phyloP scores from a whole-genome alignment of 176 grass and related monocot species.

The Aegilops tauschii region DNA sequence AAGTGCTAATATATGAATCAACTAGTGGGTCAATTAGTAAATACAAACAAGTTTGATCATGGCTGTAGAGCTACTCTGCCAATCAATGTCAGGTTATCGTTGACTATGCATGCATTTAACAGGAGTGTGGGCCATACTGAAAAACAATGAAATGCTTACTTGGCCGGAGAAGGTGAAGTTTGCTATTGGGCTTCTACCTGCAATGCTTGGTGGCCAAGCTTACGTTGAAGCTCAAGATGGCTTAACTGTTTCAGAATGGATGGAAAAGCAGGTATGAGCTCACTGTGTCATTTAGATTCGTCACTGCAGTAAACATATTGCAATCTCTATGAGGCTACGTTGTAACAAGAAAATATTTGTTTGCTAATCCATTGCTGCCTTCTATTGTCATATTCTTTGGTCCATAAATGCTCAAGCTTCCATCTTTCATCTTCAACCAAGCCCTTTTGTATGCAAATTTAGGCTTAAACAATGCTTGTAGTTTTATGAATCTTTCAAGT shows the following conservation, averaged over 20 bases:
- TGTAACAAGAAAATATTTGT: background rate
- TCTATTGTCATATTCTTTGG: conserved; percentile 23
- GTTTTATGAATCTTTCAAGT: background rate
- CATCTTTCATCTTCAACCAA: conserved; percentile 12
- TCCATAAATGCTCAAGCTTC: conserved; percentile 6
- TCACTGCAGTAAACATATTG: background rate
- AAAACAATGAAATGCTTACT: conserved; percentile 97
- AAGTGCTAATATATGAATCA: conserved; percentile 1
- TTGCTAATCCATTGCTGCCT: background rate
- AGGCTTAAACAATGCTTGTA: conserved; percentile 19
- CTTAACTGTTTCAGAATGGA: conserved; percentile 85
- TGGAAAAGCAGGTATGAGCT: conserved; percentile 74
- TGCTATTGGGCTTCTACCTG: conserved; percentile 97
- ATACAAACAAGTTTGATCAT: background rate
- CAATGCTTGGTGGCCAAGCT: conserved; percentile 87
- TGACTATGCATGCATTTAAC: conserved; percentile 29
- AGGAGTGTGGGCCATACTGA: conserved; percentile 97
- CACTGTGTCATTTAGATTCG: background rate
- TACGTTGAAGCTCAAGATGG: conserved; percentile 99
- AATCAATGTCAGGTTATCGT: conserved; percentile 7
- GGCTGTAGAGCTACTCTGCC: background rate
- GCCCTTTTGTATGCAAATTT: conserved; percentile 15
- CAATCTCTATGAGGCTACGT: background rate
- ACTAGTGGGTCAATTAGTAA: conserved; percentile 13
- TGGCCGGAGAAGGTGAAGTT: conserved; percentile 98